Evolutionary conservation across 75 land plant genomes (phyloP), one percentile per base, ranked within the genome.

Genomic region (Picea glauca): DNA sequence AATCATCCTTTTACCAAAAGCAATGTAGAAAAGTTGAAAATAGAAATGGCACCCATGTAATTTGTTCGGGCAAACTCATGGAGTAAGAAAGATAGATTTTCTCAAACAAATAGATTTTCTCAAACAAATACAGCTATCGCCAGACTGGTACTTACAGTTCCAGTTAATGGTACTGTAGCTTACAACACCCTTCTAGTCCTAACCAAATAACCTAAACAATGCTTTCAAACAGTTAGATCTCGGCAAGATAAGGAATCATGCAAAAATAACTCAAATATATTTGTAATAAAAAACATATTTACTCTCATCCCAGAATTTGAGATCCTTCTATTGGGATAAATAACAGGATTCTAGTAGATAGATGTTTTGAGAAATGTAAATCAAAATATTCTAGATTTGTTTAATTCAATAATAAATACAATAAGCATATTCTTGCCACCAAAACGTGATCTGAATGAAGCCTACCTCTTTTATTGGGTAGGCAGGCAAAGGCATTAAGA

Each of bases 401-500:
- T 20, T 35, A n/a, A 46, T 70, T 40, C 20, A 2, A 43, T n/a
- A 9, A 8, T 11, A 40, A 40, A 17, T 66, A 17, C 13, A 70
- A 40, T 1, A 70, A 70, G 50, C 11, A 43, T 20, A 38, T 40
- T 70, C 56, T 40, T 38, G 43, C 43, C 74, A 70, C 26, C 20
- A 38, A 43, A 70, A 23, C 11, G 4, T 11, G 43, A 58, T 35
- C 6, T 61, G 23, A 59, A n/a, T 35, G 15, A 18, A 62, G 26
- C 35, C 58, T 38, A 90, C 97, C 94, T 94, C 95, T 82, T 81
- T 86, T 62, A 97, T 90, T 58, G 99, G 99, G 54, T 91, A 62
- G 62, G 84, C 99, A 72, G 99, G 99, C 79, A 97, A 84, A 80
- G 98, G 98, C 90, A 84, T 90, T 65, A 93, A n/a, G 72, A 97